These are phyloP conservation scores for Yamadazyma mexicana DNA, from an alignment of 1,139 yeast genomes.

Conservation along the genomic window DNA sequence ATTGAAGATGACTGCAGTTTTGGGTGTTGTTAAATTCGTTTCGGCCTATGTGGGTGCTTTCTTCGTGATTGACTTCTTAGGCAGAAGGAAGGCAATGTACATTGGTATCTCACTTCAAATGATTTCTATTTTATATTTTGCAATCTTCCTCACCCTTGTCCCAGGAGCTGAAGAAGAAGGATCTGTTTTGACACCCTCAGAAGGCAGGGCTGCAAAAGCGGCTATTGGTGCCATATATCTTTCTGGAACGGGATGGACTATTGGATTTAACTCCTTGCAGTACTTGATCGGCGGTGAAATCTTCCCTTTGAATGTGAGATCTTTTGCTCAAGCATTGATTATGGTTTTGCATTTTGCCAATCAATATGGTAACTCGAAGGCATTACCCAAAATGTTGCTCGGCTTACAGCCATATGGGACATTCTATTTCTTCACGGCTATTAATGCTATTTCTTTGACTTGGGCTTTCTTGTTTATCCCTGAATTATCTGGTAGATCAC, in stretches of 20 bases:
- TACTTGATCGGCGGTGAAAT: constrained; percentile 57
- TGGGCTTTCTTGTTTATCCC: constrained; percentile 54
- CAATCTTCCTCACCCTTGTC: constrained; percentile 41
- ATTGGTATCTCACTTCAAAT: constrained; percentile 34
- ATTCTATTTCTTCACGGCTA: constrained; percentile 48
- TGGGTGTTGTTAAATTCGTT: constrained; percentile 43
- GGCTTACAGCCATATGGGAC: constrained; percentile 48
- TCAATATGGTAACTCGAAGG: constrained; percentile 57
- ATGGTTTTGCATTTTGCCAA: constrained; percentile 57
- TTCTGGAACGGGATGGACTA: constrained; percentile 56
- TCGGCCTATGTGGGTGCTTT: constrained; percentile 42
- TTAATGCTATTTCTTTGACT: constrained; percentile 34
- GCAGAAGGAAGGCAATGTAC: constrained; percentile 35
- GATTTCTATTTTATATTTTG: constrained; percentile 32
- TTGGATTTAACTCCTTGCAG: constrained; percentile 59
- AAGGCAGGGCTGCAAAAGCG: constrained; percentile 39
- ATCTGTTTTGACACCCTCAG: constrained; percentile 22
- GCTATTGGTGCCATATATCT: constrained; percentile 51
- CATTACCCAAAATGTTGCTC: constrained; percentile 49
- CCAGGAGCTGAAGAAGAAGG: constrained; percentile 36
- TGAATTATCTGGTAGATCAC: constrained; percentile 48
- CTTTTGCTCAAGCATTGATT: constrained; percentile 47
- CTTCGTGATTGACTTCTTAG: constrained; percentile 41
- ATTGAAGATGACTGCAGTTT: constrained; percentile 41
- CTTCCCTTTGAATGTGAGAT: constrained; percentile 51